A percentile compares a stretch with the other conserved stretches of the same genome.
Conservation (phyloP, 1,284 basidiomycete genomes). For the Melampsora americana region DNA sequence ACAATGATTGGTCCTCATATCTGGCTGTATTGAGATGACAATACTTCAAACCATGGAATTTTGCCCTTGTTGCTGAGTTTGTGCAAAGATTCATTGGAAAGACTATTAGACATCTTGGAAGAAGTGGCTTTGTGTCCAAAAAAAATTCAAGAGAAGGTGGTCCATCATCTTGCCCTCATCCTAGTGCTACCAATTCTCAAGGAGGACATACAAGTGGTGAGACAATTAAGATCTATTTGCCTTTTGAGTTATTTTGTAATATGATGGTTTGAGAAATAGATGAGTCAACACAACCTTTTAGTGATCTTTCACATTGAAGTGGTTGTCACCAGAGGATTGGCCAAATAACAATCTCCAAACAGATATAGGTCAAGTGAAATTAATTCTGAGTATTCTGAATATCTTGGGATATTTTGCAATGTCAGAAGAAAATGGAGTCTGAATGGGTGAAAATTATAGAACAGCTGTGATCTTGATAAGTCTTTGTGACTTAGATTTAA, state of each 20-base stretch:
- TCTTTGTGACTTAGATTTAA: slow-evolving; percentile 15
- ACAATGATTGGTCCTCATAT: slow-evolving; percentile 77
- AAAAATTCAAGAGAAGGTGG: not conserved
- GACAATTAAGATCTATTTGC: not conserved
- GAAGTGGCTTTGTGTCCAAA: slow-evolving; percentile 57
- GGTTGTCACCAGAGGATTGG: slow-evolving; percentile 16
- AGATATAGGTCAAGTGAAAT: slow-evolving; percentile 28
- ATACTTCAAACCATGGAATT: slow-evolving; percentile 59
- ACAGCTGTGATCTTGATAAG: slow-evolving; percentile 17
- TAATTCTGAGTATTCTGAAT: slow-evolving; percentile 44
- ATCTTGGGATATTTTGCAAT: slow-evolving; percentile 43
- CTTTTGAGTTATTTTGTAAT: slow-evolving; percentile 8
- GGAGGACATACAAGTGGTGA: not conserved
- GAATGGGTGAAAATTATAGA: slow-evolving; percentile 17
- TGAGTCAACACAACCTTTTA: slow-evolving; percentile 13
- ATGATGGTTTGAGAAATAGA: slow-evolving; percentile 20
- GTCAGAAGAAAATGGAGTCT: slow-evolving; percentile 18
- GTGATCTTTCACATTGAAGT: not conserved
- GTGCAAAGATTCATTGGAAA: slow-evolving; percentile 78
- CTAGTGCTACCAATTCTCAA: not conserved
- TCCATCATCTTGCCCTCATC: not conserved
- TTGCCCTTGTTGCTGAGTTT: slow-evolving; percentile 67
- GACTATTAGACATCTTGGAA: slow-evolving; percentile 79
- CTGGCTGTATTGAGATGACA: slow-evolving; percentile 57
- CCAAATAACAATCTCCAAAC: slow-evolving; percentile 1